Evolutionary conservation across 805 yeast genomes (phyloP).

Genomic region (Isabelozyma gotoi): DNA sequence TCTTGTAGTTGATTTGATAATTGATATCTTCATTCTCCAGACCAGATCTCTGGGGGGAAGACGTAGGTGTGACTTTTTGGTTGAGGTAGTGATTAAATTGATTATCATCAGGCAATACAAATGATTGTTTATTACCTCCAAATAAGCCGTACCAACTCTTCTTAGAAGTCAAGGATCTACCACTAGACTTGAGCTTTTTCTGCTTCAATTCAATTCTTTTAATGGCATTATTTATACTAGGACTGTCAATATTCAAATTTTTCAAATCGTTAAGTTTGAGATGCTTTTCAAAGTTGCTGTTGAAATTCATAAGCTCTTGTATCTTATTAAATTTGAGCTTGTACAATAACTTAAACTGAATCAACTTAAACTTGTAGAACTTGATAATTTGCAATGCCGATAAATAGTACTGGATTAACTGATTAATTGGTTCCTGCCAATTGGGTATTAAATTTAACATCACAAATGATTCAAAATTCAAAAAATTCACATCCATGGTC

Average conservation of each 20-base stretch:
- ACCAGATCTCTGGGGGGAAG: constrained; percentile 1
- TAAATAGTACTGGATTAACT: constrained; percentile 43
- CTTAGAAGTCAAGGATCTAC: constrained; percentile 16
- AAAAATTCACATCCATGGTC: constrained; percentile 48
- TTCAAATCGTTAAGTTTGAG: constrained; percentile 26
- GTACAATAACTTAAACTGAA: constrained; percentile 45
- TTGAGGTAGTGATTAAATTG: not conserved
- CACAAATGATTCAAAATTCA: constrained; percentile 47
- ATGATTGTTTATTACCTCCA: constrained; percentile 32
- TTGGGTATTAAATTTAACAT: constrained; percentile 35
- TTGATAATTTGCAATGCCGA: constrained; percentile 45
- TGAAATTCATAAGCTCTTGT: constrained; percentile 34
- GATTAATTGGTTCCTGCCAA: constrained; percentile 53
- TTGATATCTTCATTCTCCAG: not conserved
- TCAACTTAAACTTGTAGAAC: constrained; percentile 52
- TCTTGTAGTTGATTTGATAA: constrained; percentile 24
- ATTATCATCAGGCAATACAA: constrained; percentile 7
- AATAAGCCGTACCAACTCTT: constrained; percentile 45
- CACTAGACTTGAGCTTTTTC: constrained; percentile 11
- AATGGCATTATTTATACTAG: constrained; percentile 36
- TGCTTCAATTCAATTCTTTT: constrained; percentile 29
- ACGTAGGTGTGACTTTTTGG: constrained; percentile 1
- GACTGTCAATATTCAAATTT: constrained; percentile 34
- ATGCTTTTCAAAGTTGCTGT: constrained; percentile 15
- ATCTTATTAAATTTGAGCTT: constrained; percentile 38